Evolutionary conservation across 2,329 filamentous ascomycete genomes (phyloP).

Genomic region (Lizonia empirigonia): DNA sequence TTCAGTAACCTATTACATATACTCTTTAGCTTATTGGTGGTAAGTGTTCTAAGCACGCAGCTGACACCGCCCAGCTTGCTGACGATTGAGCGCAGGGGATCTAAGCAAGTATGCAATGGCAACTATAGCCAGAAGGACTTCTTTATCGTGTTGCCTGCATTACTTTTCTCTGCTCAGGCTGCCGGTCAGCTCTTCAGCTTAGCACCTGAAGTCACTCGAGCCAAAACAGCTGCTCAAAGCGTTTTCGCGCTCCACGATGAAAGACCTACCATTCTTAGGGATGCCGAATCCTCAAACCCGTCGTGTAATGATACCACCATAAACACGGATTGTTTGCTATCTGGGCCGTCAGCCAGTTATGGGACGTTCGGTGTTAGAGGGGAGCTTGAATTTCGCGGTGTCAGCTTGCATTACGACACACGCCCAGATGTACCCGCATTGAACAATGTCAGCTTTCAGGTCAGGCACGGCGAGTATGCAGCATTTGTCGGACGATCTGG

Average conservation of each 20-base stretch:
- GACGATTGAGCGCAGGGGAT: constrained; percentile 31
- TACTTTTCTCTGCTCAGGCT: constrained; percentile 55
- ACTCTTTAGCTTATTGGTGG: constrained; percentile 58
- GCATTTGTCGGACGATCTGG: constrained; percentile 54
- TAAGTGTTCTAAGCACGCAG: constrained; percentile 23
- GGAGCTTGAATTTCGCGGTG: constrained; percentile 41
- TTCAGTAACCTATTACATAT: constrained; percentile 55
- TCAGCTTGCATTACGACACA: constrained; percentile 42
- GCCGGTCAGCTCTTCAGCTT: constrained; percentile 55
- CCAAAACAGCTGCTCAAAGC: constrained; percentile 52
- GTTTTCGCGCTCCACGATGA: constrained; percentile 52
- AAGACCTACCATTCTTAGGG: constrained; percentile 47
- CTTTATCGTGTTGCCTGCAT: constrained; percentile 54
- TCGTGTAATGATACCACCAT: background rate
- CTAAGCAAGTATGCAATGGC: constrained; percentile 52
- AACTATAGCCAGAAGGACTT: constrained; percentile 51
- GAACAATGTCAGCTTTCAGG: constrained; percentile 48
- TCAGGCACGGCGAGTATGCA: constrained; percentile 45
- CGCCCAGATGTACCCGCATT: constrained; percentile 42
- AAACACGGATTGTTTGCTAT: constrained; percentile 17
- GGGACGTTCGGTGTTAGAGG: constrained; percentile 29
- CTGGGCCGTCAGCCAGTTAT: constrained; percentile 25
- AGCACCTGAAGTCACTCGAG: constrained; percentile 53
- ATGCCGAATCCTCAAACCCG: background rate
- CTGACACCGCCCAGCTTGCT: constrained; percentile 8